Conservation (phyloP, 257 asterid species). For the Leonotis leonurus region DNA sequence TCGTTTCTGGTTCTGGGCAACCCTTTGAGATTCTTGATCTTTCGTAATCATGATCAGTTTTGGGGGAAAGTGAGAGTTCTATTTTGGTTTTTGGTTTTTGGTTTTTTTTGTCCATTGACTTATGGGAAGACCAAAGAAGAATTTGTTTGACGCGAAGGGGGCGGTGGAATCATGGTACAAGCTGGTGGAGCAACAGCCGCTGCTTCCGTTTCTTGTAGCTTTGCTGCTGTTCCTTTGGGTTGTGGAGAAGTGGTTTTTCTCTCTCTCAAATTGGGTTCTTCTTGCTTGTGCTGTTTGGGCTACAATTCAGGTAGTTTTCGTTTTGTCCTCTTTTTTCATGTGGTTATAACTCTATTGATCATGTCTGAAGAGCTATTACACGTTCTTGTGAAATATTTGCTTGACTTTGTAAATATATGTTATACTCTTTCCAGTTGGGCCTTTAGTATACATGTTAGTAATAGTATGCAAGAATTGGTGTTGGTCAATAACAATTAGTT, state of each 20-base stretch:
- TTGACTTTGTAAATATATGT: background rate
- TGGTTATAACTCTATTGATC: background rate
- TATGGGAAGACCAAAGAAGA: constrained; percentile 60
- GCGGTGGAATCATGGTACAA: constrained; percentile 45
- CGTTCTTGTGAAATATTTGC: background rate
- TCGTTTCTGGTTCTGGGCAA: constrained; percentile 17
- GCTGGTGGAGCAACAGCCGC: constrained; percentile 60
- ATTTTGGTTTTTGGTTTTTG: background rate
- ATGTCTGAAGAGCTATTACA: background rate
- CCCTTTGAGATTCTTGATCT: constrained; percentile 13
- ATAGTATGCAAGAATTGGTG: background rate
- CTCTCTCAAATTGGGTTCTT: constrained; percentile 85
- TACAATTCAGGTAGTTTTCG: constrained; percentile 58
- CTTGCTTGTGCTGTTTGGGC: constrained; percentile 82
- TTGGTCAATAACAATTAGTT: background rate
- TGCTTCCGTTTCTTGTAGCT: constrained; percentile 56
- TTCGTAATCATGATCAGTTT: constrained; percentile 1
- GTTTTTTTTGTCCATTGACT: background rate
- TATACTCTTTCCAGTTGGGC: background rate
- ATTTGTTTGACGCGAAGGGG: constrained; percentile 36
- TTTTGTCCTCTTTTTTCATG: background rate
- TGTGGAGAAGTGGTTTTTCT: constrained; percentile 81
- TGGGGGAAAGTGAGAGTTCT: constrained; percentile 9
- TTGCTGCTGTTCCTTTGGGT: constrained; percentile 57
- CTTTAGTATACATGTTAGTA: background rate